Conservation (phyloP, 2,329 filamentous ascomycete genomes). For the Aplosporella prunicola region DNA sequence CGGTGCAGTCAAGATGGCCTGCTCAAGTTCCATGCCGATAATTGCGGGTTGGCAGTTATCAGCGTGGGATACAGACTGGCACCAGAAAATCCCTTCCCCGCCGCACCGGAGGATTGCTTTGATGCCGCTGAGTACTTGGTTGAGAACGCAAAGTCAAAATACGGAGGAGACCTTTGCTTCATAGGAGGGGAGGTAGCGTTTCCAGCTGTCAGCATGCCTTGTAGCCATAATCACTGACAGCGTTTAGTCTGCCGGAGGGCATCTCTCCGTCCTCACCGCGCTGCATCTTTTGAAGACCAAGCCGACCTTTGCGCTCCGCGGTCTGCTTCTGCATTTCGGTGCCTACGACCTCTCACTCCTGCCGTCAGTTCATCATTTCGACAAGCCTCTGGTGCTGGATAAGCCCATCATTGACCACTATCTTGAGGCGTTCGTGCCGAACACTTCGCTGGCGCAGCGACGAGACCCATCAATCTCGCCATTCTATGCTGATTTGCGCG, state of each 20-base stretch:
- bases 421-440: constrained; percentile 37
- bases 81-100: constrained; percentile 50
- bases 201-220: constrained; percentile 10
- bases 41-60: constrained; percentile 40
- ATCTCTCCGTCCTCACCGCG: constrained; percentile 39
- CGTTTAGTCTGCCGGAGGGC: constrained; percentile 43
- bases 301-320: constrained; percentile 36
- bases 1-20: constrained; percentile 35
- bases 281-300: constrained; percentile 37
- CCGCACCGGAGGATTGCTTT: constrained; percentile 46
- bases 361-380: constrained; percentile 33
- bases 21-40: constrained; percentile 43
- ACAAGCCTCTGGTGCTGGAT: constrained; percentile 37
- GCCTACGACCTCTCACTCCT: constrained; percentile 40
- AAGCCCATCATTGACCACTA: constrained; percentile 38
- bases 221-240: too few relatives aligned
- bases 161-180: constrained; percentile 30
- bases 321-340: constrained; percentile 46
- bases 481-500: constrained; percentile 36
- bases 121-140: constrained; percentile 47
- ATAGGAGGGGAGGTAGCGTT: constrained; percentile 26
- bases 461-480: constrained; percentile 40
- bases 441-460: constrained; percentile 31
- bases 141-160: constrained; percentile 35
- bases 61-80: constrained; percentile 52